Conservation (phyloP, 345 rosid species). For the Sisymbrium altissimum region DNA sequence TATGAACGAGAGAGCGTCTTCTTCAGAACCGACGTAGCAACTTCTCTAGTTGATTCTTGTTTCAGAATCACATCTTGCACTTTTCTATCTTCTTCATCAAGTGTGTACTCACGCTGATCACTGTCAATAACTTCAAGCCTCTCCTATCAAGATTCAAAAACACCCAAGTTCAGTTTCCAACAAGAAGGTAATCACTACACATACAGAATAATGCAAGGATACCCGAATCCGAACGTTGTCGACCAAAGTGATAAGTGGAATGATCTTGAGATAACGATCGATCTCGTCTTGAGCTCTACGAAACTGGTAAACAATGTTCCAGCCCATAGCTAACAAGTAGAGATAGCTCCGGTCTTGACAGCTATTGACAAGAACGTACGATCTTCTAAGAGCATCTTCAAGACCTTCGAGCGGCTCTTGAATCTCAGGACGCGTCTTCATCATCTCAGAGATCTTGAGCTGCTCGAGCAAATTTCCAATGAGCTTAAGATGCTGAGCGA, state of each 20-base stretch:
- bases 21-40: conserved; percentile 49
- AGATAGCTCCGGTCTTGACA: conserved; percentile 90
- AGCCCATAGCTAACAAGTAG: conserved; percentile 93
- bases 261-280: conserved; percentile 78
- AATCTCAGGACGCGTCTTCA: conserved; percentile 71
- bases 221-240: conserved; percentile 93
- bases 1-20: conserved; percentile 78
- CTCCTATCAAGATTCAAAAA: conserved; percentile 48
- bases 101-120: conserved; percentile 86
- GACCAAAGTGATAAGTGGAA: conserved; percentile 86
- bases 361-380: conserved; percentile 70
- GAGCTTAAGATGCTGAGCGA: conserved; percentile 86
- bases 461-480: conserved; percentile 83
- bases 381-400: conserved; percentile 84
- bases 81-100: conserved; percentile 83
- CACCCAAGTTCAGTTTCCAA: not conserved
- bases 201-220: not conserved
- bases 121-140: conserved; percentile 72
- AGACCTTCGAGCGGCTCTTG: conserved; percentile 89
- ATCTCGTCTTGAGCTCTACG: conserved; percentile 88
- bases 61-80: conserved; percentile 75
- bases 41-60: conserved; percentile 62
- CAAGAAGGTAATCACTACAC: too few relatives aligned
- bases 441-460: conserved; percentile 72
- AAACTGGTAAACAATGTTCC: conserved; percentile 97